phyloP scores from a whole-genome alignment of 176 grass and related monocot genomes.

The Cenchrus americanus region DNA sequence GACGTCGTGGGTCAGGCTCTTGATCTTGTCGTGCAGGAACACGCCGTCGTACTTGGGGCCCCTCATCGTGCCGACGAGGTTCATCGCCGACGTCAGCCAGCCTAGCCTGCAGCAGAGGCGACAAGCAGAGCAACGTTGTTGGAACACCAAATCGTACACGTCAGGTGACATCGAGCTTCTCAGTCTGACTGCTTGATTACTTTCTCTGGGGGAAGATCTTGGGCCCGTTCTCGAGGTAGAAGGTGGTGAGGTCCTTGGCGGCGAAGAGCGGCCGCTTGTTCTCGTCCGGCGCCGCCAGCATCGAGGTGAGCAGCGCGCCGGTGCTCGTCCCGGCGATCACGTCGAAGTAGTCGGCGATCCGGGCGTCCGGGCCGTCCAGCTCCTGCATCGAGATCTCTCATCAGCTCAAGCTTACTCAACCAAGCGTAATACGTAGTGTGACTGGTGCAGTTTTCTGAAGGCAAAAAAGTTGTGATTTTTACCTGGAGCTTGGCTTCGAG shows the following conservation, averaged over 20 bases:
- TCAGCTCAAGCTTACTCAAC: too few relatives aligned
- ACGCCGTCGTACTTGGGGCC: conserved; percentile 68
- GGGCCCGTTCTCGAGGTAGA: conserved; percentile 65
- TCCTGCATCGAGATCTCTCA: conserved; percentile 29
- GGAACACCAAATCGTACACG: too few relatives aligned
- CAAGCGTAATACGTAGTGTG: too few relatives aligned
- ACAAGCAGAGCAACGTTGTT: not conserved
- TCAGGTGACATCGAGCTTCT: too few relatives aligned
- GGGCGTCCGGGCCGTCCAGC: conserved; percentile 58
- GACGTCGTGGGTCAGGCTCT: conserved; percentile 25
- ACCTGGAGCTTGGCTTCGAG: conserved; percentile 71
- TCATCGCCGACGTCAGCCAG: not conserved
- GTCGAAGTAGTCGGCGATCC: conserved; percentile 71
- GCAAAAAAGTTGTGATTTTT: not conserved
- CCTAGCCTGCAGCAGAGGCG: not conserved
- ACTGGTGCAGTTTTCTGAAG: not conserved
- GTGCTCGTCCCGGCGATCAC: conserved; percentile 70
- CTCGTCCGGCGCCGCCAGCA: conserved; percentile 59
- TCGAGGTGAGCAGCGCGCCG: conserved; percentile 59
- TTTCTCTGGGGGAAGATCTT: conserved; percentile 62
- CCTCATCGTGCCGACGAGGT: not conserved
- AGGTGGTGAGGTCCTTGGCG: conserved; percentile 53
- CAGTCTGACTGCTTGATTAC: not conserved
- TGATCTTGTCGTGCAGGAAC: conserved; percentile 58
- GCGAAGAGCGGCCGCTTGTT: conserved; percentile 62